Conservation (phyloP, 2,329 filamentous ascomycete species). For the Fusarium nanum region DNA sequence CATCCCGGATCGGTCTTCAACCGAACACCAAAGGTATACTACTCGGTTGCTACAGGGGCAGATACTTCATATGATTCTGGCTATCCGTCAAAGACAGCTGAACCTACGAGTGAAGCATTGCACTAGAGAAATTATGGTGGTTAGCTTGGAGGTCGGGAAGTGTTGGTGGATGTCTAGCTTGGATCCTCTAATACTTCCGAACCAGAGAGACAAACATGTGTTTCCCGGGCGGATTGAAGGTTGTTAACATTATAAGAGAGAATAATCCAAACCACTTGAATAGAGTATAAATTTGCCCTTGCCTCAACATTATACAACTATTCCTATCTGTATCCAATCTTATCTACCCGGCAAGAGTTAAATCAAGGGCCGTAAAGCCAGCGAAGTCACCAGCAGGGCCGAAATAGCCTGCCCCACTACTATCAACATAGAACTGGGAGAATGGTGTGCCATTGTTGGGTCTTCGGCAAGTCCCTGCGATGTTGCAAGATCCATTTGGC, state of each 20-base stretch:
- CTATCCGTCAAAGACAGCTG: not conserved
- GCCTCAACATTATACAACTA: fast-evolving
- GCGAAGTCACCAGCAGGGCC: not conserved
- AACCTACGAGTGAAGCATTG: not conserved
- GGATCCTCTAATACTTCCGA: not conserved
- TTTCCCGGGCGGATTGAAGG: not conserved
- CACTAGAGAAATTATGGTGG: not conserved
- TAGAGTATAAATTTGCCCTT: not conserved
- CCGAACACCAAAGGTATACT: not conserved
- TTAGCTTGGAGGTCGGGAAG: not conserved
- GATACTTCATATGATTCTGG: not conserved
- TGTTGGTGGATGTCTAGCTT: not conserved
- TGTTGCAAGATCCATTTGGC: fast-evolving
- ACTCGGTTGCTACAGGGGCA: not conserved
- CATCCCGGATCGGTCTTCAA: conserved; percentile 23
- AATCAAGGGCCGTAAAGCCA: not conserved
- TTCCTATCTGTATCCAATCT: not conserved
- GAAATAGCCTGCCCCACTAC: not conserved
- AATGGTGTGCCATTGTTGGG: fast-evolving
- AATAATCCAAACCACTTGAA: not conserved
- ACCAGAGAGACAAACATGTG: not conserved
- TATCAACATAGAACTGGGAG: conserved; percentile 12
- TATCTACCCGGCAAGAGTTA: not conserved
- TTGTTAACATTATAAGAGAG: not conserved
- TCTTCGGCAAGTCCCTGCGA: fast-evolving